A percentile compares a stretch with the other conserved stretches of the same genome.
Conservation (phyloP, 768 basidiomycete species). For the Myochromella boudieri region DNA sequence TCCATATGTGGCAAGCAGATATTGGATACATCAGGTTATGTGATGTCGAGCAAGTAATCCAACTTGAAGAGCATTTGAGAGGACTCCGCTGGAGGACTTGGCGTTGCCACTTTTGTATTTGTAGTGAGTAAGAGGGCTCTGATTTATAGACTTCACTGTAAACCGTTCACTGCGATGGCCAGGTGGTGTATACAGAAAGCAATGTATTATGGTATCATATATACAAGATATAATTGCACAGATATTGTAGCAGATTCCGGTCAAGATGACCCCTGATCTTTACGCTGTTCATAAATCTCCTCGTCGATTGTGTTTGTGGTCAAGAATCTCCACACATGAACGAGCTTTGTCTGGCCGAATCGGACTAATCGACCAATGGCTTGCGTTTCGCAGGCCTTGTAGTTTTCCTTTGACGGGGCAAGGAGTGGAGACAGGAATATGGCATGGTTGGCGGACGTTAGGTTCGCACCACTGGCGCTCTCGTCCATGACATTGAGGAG, state of each 20-base stretch:
- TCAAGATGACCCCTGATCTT: constrained; percentile 23
- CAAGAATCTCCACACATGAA: constrained; percentile 80
- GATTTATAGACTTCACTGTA: not conserved
- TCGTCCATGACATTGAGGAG: constrained; percentile 93
- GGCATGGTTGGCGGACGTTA: constrained; percentile 92
- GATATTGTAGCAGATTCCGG: constrained; percentile 10
- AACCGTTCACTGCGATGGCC: no score
- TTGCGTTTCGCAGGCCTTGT: constrained; percentile 81
- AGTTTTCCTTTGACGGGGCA: constrained; percentile 77
- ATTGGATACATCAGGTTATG: constrained; percentile 79
- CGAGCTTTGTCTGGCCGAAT: constrained; percentile 80
- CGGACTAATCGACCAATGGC: constrained; percentile 82
- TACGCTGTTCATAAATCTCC: constrained; percentile 69
- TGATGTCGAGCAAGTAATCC: constrained; percentile 77
- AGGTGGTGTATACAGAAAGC: no score
- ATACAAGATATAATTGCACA: constrained; percentile 6
- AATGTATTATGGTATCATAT: constrained; percentile 4
- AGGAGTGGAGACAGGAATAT: constrained; percentile 93
- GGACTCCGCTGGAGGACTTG: not conserved
- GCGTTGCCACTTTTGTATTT: constrained; percentile 4
- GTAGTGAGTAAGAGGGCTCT: constrained; percentile 8
- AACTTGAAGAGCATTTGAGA: not conserved
- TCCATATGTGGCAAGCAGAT: constrained; percentile 88
- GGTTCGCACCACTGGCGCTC: constrained; percentile 90
- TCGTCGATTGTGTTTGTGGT: constrained; percentile 89